These are phyloP conservation scores for Penicillium freii DNA, from an alignment of 2,329 filamentous ascomycete species.

Conservation along the genomic window DNA sequence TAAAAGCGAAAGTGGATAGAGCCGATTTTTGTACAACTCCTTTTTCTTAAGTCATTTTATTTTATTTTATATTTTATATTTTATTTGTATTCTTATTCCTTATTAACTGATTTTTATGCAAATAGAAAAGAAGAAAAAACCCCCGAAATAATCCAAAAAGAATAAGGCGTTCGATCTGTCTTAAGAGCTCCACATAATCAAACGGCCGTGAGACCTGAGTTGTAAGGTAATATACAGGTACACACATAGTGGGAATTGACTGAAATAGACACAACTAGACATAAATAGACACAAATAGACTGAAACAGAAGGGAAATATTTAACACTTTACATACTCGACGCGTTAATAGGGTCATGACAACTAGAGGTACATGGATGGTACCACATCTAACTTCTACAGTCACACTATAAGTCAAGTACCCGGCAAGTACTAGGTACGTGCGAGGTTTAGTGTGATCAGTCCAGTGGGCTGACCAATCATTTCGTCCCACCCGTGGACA, in stretches of 20 bases:
- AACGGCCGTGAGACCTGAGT: background rate
- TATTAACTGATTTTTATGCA: background rate
- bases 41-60: background rate
- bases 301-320: background rate
- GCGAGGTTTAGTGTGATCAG: background rate
- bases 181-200: background rate
- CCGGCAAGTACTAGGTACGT: background rate
- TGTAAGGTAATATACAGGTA: background rate
- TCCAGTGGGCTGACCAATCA: conserved; percentile 3
- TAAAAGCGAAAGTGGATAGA: background rate
- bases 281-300: background rate
- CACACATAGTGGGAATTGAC: too few species aligned
- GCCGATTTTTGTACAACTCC: background rate
- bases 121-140: background rate
- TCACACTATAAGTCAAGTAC: background rate
- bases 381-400: fast-evolving
- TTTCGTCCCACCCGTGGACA: background rate
- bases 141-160: too few species aligned
- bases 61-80: too few species aligned
- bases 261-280: too few species aligned
- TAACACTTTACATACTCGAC: too few species aligned
- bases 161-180: conserved; percentile 5
- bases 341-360: background rate
- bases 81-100: background rate
- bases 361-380: background rate